Conservation (phyloP, 495 filamentous ascomycete species). For the Lophiotrema nucula region DNA sequence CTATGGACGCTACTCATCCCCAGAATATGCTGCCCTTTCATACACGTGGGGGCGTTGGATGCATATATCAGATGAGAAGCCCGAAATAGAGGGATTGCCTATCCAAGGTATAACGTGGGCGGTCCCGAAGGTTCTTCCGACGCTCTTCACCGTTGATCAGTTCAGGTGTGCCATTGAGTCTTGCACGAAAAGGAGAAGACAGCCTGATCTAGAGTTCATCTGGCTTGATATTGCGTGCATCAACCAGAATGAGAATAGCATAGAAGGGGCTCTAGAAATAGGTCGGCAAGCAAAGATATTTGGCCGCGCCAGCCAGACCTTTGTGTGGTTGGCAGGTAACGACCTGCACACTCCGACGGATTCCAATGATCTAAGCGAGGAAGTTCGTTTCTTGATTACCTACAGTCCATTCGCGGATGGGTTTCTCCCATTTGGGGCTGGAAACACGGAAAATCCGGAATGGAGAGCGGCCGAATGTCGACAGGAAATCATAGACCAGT, state of each 20-base stretch:
- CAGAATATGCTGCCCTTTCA: not conserved
- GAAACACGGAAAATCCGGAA: not conserved
- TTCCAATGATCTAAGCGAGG: not conserved
- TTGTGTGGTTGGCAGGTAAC: not conserved
- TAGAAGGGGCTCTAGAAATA: not conserved
- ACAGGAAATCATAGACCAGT: not conserved
- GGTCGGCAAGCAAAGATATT: not conserved
- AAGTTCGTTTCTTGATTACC: not conserved
- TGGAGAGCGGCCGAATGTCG: not conserved
- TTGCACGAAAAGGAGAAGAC: not conserved
- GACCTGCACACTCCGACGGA: not conserved
- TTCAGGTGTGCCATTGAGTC: not conserved
- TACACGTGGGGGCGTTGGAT: not conserved
- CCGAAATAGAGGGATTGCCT: not conserved
- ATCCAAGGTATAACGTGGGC: not conserved
- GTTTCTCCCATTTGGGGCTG: not conserved
- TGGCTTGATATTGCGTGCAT: not conserved
- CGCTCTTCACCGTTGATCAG: not conserved
- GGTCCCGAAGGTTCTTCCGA: not conserved
- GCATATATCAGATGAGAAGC: not conserved
- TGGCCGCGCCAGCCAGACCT: not conserved
- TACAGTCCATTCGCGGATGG: not conserved
- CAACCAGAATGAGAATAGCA: not conserved
- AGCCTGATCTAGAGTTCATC: not conserved
- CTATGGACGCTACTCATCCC: not conserved